Percentiles rank a stretch among this genome's conserved stretches.
Conservation (phyloP, 768 basidiomycete species). For the Tylopilus subfusipes region DNA sequence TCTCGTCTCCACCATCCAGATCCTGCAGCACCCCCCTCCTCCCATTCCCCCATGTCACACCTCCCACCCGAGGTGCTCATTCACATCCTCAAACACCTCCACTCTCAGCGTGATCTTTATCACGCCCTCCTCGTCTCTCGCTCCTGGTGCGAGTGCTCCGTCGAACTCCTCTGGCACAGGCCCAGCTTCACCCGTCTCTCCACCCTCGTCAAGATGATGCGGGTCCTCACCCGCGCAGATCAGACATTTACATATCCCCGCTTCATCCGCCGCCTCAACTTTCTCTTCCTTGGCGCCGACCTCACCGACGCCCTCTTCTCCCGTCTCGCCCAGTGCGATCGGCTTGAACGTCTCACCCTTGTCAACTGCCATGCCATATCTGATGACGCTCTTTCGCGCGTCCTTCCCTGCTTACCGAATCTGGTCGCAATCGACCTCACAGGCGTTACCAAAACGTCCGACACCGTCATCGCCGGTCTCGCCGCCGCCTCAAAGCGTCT, state of each 20-base stretch:
- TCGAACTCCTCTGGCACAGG: conserved; percentile 93
- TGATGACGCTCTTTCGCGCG: conserved; percentile 55
- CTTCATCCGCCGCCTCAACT: conserved; percentile 90
- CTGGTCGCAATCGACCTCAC: conserved; percentile 86
- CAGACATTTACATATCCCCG: conserved; percentile 84
- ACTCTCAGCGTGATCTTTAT: conserved; percentile 69
- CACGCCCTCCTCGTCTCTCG: conserved; percentile 77
- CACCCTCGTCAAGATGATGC: conserved; percentile 76
- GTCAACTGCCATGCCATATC: conserved; percentile 72
- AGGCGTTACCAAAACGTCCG: conserved; percentile 63
- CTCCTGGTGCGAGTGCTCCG: conserved; percentile 93
- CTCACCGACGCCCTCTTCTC: conserved; percentile 74
- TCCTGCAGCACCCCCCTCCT: conserved; percentile 24
- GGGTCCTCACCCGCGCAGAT: conserved; percentile 57
- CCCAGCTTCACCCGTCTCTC: conserved; percentile 68
- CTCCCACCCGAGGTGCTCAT: conserved; percentile 92
- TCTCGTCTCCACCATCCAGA: conserved; percentile 34
- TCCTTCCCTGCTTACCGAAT: conserved; percentile 69
- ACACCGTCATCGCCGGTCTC: conserved; percentile 68
- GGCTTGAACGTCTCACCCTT: conserved; percentile 86
- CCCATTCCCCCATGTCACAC: conserved; percentile 55
- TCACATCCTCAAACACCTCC: conserved; percentile 84
- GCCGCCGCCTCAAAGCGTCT: conserved; percentile 67
- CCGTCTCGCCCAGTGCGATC: conserved; percentile 67
- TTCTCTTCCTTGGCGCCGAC: conserved; percentile 63